Evolutionary conservation across 768 basidiomycete genomes (phyloP).

Genomic region (Agaricus subrufescens): DNA sequence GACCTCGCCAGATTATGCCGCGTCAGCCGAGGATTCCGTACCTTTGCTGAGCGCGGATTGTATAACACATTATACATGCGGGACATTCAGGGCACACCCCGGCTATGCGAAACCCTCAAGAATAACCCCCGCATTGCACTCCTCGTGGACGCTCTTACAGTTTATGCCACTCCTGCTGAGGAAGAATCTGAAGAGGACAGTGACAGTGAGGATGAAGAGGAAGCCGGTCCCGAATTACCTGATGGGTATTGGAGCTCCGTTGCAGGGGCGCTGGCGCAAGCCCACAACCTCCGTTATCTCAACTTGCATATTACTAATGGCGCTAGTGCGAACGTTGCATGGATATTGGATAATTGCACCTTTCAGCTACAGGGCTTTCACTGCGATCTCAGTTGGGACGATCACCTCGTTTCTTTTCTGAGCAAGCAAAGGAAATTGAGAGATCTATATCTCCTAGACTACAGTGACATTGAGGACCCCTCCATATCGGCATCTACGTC

Average conservation of each 20-base stretch:
- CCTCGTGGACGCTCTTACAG: constrained; percentile 51
- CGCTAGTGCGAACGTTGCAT: constrained; percentile 27
- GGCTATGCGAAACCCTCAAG: constrained; percentile 44
- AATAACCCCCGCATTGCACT: constrained; percentile 41
- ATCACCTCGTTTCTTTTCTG: constrained; percentile 47
- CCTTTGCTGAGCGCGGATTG: constrained; percentile 50
- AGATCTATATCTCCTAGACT: constrained; percentile 48
- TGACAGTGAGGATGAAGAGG: constrained; percentile 19
- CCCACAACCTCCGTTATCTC: constrained; percentile 44
- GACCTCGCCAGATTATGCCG: constrained; percentile 55
- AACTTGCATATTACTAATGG: constrained; percentile 42
- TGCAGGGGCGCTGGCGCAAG: constrained; percentile 44
- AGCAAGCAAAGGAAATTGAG: constrained; percentile 39
- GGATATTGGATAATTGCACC: constrained; percentile 35
- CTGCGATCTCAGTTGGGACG: constrained; percentile 66
- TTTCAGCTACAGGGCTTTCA: constrained; percentile 60
- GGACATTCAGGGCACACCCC: constrained; percentile 31
- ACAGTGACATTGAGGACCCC: constrained; percentile 22
- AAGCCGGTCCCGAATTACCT: constrained; percentile 20
- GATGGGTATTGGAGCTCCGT: constrained; percentile 47
- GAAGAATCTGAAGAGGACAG: constrained; percentile 19
- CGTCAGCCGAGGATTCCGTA: constrained; percentile 52
- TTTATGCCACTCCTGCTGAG: constrained; percentile 33
- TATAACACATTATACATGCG: constrained; percentile 55
- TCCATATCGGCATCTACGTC: constrained; percentile 23